Evolutionary conservation across 2,329 filamentous ascomycete genomes (phyloP).

Genomic region (Periconia digitata): DNA sequence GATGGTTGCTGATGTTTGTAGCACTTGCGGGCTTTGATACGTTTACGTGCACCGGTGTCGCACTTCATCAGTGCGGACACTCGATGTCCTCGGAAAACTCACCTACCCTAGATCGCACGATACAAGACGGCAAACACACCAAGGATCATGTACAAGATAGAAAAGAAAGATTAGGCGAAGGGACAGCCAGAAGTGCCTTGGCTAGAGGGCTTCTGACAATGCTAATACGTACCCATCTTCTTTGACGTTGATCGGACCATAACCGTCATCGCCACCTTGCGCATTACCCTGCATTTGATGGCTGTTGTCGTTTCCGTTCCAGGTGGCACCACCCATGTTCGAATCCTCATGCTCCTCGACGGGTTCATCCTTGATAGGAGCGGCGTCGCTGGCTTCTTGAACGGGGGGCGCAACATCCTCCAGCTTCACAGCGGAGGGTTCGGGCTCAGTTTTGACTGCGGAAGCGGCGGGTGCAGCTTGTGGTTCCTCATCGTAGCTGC

Average conservation of each 20-base stretch:
- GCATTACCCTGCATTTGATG: constrained; percentile 31
- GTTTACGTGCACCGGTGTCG: neutral
- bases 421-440: neutral
- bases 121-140: neutral
- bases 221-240: constrained; percentile 79
- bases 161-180: neutral
- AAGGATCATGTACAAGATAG: too few species aligned
- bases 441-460: constrained; percentile 17
- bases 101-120: neutral
- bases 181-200: neutral
- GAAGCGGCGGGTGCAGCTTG: constrained; percentile 30
- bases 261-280: constrained; percentile 44
- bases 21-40: neutral
- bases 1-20: neutral
- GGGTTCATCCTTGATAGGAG: constrained; percentile 15
- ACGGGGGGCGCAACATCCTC: neutral
- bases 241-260: constrained; percentile 69
- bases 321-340: constrained; percentile 34
- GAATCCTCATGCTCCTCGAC: constrained; percentile 17
- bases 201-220: neutral
- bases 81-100: constrained; percentile 7
- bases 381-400: constrained; percentile 14
- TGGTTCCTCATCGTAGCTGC: constrained; percentile 44
- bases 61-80: neutral
- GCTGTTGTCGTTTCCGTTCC: constrained; percentile 28